These are phyloP conservation scores for Ophiostoma quercus DNA, from an alignment of 2,329 filamentous ascomycete genomes.

Conservation along the genomic window DNA sequence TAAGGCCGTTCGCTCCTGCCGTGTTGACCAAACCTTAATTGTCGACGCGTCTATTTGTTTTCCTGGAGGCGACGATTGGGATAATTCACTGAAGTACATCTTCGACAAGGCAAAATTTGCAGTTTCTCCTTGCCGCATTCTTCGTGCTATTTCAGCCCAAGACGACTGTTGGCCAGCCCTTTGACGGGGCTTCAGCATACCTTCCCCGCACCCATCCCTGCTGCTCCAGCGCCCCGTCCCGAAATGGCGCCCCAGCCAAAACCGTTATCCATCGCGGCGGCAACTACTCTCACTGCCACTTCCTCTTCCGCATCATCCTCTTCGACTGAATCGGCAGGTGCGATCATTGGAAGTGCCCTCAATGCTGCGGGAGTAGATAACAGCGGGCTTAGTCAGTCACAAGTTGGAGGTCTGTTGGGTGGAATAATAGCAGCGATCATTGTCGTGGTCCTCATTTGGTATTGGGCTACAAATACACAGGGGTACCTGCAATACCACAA, in stretches of 20 bases:
- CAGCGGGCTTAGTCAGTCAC: conserved; percentile 27
- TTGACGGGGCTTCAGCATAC: not conserved
- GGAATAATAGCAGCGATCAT: conserved; percentile 38
- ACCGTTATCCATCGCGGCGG: not conserved
- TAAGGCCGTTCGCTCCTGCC: not conserved
- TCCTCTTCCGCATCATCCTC: not conserved
- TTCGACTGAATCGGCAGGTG: not conserved
- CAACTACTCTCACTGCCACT: not conserved
- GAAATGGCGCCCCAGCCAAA: not conserved
- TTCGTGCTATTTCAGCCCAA: not conserved
- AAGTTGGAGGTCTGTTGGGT: conserved; percentile 42
- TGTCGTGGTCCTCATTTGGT: conserved; percentile 34
- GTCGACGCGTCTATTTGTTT: not conserved
- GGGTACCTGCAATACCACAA: conserved; percentile 14
- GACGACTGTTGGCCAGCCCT: not conserved
- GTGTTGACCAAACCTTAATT: not conserved
- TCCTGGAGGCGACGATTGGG: not conserved
- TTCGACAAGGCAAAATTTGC: not conserved
- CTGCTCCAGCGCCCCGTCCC: not conserved
- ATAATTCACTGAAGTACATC: not conserved
- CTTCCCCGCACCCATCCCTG: not conserved
- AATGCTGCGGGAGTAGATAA: not conserved
- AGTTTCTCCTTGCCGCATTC: not conserved
- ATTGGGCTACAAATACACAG: conserved; percentile 30
- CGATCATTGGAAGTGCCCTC: not conserved